These are phyloP conservation scores for Hypsizygus ulmarius DNA, from an alignment of 1,284 basidiomycete genomes.

Conservation along the genomic window DNA sequence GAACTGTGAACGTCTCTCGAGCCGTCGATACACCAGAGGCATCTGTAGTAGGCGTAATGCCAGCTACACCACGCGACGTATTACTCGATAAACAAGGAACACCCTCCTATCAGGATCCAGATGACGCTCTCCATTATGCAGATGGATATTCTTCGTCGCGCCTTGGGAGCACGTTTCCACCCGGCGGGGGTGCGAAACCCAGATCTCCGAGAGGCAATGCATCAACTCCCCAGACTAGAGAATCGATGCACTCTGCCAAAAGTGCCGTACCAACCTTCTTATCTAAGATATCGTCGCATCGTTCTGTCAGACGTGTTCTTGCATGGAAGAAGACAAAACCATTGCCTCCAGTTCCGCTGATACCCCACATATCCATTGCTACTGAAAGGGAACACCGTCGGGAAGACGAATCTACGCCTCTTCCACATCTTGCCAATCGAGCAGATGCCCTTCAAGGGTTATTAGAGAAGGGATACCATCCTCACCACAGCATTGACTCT, in stretches of 20 bases:
- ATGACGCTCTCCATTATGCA: background rate
- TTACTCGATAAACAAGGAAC: conserved; percentile 2
- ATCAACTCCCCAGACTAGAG: conserved; percentile 23
- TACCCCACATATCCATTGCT: conserved; percentile 42
- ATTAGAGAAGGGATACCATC: conserved; percentile 51
- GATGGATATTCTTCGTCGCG: conserved; percentile 5
- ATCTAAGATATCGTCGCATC: conserved; percentile 41
- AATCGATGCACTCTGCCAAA: conserved; percentile 45
- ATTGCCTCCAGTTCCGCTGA: conserved; percentile 52
- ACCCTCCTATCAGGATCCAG: background rate
- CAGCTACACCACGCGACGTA: conserved; percentile 26
- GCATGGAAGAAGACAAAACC: conserved; percentile 49
- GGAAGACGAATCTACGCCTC: conserved; percentile 44
- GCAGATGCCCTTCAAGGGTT: conserved; percentile 46
- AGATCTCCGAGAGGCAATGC: background rate
- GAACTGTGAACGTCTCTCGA: conserved; percentile 26
- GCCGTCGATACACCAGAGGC: conserved; percentile 18
- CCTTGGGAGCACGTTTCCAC: background rate
- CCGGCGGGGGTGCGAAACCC: background rate
- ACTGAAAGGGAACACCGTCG: conserved; percentile 40
- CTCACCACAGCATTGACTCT: conserved; percentile 41
- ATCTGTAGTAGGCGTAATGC: conserved; percentile 31
- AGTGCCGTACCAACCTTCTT: conserved; percentile 50
- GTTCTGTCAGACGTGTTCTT: conserved; percentile 37
- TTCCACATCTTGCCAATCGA: conserved; percentile 52